Conservation (phyloP, 169 alveolate genomes). For the Plasmodium knowlesi region DNA sequence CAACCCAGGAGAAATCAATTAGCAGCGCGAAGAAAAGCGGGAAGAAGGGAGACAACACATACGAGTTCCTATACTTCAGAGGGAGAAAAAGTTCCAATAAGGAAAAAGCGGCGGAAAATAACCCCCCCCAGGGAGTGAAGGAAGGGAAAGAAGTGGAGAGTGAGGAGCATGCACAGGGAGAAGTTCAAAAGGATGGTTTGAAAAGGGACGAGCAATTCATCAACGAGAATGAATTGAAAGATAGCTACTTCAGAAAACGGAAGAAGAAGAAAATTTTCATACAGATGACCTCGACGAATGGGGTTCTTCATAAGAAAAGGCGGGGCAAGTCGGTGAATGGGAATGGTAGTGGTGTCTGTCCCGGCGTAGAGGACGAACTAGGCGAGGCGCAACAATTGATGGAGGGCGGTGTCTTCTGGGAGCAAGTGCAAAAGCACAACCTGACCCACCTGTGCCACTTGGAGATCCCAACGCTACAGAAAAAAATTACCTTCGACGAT, state of each 20-base stretch:
- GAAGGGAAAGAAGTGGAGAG: not conserved
- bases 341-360: not conserved
- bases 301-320: constrained; percentile 57
- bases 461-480: constrained; percentile 37
- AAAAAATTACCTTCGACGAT: constrained; percentile 65
- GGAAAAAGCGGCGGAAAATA: not conserved
- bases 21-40: not conserved
- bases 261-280: constrained; percentile 32
- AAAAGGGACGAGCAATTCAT: not conserved
- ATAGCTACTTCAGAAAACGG: constrained; percentile 5
- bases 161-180: not conserved
- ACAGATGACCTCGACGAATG: constrained; percentile 38
- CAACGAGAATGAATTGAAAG: constrained; percentile 44
- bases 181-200: not conserved
- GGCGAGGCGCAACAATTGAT: constrained; percentile 3
- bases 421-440: constrained; percentile 8
- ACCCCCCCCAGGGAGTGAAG: not conserved
- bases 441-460: constrained; percentile 6
- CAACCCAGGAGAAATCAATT: not conserved
- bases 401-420: not conserved
- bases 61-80: constrained; percentile 39
- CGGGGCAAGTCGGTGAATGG: not conserved
- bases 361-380: not conserved
- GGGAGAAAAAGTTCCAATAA: constrained; percentile 19
- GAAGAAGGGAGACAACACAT: constrained; percentile 25